phyloP scores from a whole-genome alignment of 176 grass and related monocot genomes.

The Cenchrus purpureus region DNA sequence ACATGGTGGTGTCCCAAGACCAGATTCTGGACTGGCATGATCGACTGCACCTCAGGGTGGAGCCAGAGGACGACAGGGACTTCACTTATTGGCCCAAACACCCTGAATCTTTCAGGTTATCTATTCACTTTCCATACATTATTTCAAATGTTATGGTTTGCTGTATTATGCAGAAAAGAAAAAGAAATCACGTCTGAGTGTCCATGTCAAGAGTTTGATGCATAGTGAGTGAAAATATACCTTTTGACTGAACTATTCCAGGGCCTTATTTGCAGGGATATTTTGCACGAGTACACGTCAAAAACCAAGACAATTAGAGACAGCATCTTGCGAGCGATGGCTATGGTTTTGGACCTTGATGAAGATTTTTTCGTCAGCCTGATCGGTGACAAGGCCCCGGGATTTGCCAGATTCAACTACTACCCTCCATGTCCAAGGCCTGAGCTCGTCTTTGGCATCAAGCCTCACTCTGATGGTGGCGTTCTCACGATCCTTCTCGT shows the following conservation, averaged over 20 bases:
- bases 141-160: neutral
- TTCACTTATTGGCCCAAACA: slow-evolving; percentile 51
- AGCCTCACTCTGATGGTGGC: slow-evolving; percentile 55
- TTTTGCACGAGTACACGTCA: slow-evolving; percentile 51
- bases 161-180: neutral
- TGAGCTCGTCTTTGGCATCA: slow-evolving; percentile 58
- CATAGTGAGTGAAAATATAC: neutral
- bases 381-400: slow-evolving; percentile 28
- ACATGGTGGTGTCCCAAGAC: slow-evolving; percentile 39
- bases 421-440: slow-evolving; percentile 59
- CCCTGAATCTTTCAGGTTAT: slow-evolving; percentile 62
- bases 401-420: slow-evolving; percentile 52
- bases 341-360: slow-evolving; percentile 27
- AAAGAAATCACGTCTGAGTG: neutral
- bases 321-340: slow-evolving; percentile 34
- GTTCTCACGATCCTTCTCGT: slow-evolving; percentile 53
- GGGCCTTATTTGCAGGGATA: slow-evolving; percentile 26
- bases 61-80: slow-evolving; percentile 57
- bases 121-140: neutral
- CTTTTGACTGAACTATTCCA: neutral
- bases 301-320: slow-evolving; percentile 41
- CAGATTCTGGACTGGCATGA: slow-evolving; percentile 62
- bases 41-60: slow-evolving; percentile 53
- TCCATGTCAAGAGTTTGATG: neutral
- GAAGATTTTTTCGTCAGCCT: slow-evolving; percentile 39